These are phyloP conservation scores for Neurospora cerealis DNA, from an alignment of 495 filamentous ascomycete genomes.

Conservation along the genomic window DNA sequence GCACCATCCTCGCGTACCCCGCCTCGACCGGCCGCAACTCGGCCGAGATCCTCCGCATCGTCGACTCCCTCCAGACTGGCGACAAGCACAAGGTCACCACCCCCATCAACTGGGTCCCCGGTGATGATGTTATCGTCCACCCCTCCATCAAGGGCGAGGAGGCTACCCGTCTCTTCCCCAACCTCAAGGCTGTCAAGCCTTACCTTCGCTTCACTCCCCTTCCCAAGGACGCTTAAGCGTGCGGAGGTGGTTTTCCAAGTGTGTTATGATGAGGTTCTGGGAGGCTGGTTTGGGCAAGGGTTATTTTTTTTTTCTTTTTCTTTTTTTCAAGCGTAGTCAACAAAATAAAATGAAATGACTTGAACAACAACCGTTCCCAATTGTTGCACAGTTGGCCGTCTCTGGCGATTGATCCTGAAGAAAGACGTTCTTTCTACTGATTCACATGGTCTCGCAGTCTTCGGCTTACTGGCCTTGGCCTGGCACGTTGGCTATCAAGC, in stretches of 20 bases:
- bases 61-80: conserved; percentile 94
- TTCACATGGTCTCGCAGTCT: not conserved
- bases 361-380: not conserved
- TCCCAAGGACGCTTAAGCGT: conserved; percentile 37
- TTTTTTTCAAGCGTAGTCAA: not conserved
- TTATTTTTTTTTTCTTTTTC: not conserved
- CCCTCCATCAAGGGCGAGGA: conserved; percentile 77
- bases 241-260: not conserved
- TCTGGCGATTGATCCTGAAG: not conserved
- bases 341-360: not conserved
- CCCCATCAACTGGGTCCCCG: conserved; percentile 83
- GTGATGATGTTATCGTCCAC: conserved; percentile 93
- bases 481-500: not conserved
- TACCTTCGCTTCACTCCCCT: conserved; percentile 68
- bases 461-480: not conserved
- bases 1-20: conserved; percentile 91
- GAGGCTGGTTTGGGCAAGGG: not conserved
- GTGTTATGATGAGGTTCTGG: not conserved
- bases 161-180: conserved; percentile 83
- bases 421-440: not conserved
- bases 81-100: conserved; percentile 94
- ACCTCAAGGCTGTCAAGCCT: conserved; percentile 89
- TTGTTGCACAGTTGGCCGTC: not conserved
- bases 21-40: conserved; percentile 96
- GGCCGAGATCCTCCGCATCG: conserved; percentile 86